Percentiles rank a stretch among this genome's conserved stretches.
Evolutionary conservation across 2,329 filamentous ascomycete genomes (phyloP).

Genomic region (Trichoderma endophyticum): DNA sequence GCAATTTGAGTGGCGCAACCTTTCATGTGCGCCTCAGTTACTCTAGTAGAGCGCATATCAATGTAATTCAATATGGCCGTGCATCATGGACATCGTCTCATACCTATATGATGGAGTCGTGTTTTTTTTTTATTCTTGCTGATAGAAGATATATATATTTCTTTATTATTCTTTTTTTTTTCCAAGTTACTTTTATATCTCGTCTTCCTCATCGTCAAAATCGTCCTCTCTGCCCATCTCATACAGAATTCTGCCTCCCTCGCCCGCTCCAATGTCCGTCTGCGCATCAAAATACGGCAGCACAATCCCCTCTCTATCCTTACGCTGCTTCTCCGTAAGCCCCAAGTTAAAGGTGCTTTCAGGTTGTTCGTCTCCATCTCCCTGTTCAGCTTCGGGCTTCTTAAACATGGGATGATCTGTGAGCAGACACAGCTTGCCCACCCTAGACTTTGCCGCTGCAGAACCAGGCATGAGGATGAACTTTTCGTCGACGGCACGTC

Average conservation of each 20-base stretch:
- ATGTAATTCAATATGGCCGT: background rate
- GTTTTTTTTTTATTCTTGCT: background rate
- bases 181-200: constrained; percentile 55
- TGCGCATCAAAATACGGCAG: constrained; percentile 97
- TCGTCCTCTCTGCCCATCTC: constrained; percentile 97
- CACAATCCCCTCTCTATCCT: constrained; percentile 83
- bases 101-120: background rate
- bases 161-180: background rate
- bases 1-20: constrained; percentile 6
- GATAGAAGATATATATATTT: background rate
- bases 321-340: constrained; percentile 85
- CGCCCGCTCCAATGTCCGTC: constrained; percentile 70
- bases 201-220: constrained; percentile 94
- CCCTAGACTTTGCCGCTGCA: background rate
- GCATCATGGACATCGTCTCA: background rate
- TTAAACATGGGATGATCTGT: constrained; percentile 73
- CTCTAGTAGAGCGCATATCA: background rate
- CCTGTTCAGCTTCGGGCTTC: constrained; percentile 36
- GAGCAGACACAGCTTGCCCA: constrained; percentile 53
- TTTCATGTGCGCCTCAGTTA: background rate
- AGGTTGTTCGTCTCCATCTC: constrained; percentile 49
- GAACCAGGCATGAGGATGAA: constrained; percentile 48
- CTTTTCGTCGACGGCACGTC: constrained; percentile 69
- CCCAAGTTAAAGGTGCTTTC: constrained; percentile 81
- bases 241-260: constrained; percentile 90